Base-by-base conservation (phyloP, 2,329 filamentous ascomycete species). In the Phialophora verrucosa region DNA sequence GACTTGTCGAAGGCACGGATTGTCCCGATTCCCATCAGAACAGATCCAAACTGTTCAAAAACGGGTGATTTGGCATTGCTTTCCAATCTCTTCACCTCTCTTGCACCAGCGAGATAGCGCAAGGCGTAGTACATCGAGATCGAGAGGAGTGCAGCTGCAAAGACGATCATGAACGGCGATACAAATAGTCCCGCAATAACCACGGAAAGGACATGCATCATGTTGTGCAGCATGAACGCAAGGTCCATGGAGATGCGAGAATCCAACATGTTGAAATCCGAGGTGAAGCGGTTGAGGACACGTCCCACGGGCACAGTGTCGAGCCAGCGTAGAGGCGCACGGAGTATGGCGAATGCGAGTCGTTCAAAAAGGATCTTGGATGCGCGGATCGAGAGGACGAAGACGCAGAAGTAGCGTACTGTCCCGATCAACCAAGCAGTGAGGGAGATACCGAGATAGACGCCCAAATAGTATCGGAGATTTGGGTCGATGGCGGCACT, bases 281-380 rank as follows among this genome's bases (percentile, higher is more conserved):
- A 83, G 0, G 90, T 92, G 75, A 93, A 92, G 1, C 91, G 85
- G 77, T 94, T 94, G 23, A 93, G 81, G 44, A 93, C 86, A 54
- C 91, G 86, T 1, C 91, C 91, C 1, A 92, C 82, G 0, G 91
- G 91, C 0, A 92, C 88, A 0, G 91, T 93, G 74, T 94, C 91
- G 44, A 94, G 83, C 90, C 90, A 93, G 67, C 90, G 83, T n/a
- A 93, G 81, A 1, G 90, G 91, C 5, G 91, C 88, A 20, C 89
- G 85, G 3, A 94, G 81, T 11, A 94, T 83, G 0, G 86, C 83
- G 70, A 86, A 87, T 51, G 89, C 86, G 69, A 93, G 84, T 59
- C 84, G 84, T 25, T 87, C 83, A 69, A 93, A 94, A 3, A 93
- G 81, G 53, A 79, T 79, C 47, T 87, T 83, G n/a, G 90, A 92